Conservation (phyloP, 2,329 filamentous ascomycete genomes). For the Phyllosticta capitalensis region DNA sequence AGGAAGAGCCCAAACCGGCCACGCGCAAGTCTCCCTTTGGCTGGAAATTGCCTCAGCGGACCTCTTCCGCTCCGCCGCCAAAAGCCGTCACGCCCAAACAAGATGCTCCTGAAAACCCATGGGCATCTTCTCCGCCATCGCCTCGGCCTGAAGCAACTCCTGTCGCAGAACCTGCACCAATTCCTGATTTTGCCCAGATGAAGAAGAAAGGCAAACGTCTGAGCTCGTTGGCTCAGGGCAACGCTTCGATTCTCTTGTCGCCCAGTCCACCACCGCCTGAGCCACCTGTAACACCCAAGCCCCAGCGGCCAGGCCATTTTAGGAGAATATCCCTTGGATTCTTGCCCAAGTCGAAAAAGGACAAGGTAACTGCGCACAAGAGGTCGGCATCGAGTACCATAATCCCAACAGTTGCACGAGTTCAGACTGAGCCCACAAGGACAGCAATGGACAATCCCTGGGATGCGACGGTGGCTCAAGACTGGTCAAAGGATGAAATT, state of each 20-base stretch:
- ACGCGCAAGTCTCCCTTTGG: background rate
- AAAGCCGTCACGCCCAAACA: background rate
- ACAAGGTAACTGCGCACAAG: slow-evolving; percentile 2
- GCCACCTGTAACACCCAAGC: background rate
- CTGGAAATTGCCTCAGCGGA: background rate
- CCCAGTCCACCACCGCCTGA: background rate
- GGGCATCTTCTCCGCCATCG: background rate
- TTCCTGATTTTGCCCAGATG: background rate
- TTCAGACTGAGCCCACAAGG: background rate
- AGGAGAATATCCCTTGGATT: background rate
- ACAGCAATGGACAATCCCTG: background rate
- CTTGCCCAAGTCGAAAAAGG: slow-evolving; percentile 3
- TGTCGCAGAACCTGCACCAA: background rate
- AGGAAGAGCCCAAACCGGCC: background rate
- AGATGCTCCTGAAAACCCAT: background rate
- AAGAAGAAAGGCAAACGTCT: slow-evolving; percentile 7
- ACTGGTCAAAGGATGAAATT: background rate
- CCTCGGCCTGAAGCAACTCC: background rate
- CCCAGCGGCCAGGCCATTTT: background rate
- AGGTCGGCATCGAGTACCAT: slow-evolving; percentile 3
- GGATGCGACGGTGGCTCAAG: background rate
- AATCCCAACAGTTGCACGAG: slow-evolving; percentile 1
- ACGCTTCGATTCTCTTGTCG: background rate
- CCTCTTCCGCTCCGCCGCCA: background rate
- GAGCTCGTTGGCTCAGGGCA: slow-evolving; percentile 2